Evolutionary conservation across 2,329 filamentous ascomycete genomes (phyloP).

Genomic region (Colletotrichum sp.): DNA sequence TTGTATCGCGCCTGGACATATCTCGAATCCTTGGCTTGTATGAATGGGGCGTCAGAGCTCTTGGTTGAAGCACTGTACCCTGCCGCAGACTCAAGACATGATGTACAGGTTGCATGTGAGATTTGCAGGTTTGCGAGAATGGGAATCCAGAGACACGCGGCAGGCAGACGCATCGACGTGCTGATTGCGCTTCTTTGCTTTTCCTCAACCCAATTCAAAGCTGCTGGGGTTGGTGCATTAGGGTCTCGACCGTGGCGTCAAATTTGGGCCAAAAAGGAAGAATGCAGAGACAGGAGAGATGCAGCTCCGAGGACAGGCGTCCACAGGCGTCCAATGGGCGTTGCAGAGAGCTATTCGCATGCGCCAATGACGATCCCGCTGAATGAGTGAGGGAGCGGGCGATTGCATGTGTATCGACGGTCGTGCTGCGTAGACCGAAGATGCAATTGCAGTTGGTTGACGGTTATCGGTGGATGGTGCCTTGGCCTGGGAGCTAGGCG

Average conservation of each 20-base stretch:
- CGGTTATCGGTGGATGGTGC: not conserved
- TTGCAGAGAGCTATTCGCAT: not conserved
- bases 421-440: not conserved
- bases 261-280: conserved; percentile 9
- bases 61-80: not conserved
- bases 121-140: not conserved
- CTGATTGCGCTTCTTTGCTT: not conserved
- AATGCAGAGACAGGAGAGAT: conserved; percentile 15
- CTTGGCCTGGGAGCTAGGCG: not conserved
- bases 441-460: not conserved
- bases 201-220: not conserved
- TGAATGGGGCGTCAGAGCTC: not conserved
- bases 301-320: conserved; percentile 4
- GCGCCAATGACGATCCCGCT: not conserved
- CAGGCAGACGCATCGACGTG: not conserved
- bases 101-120: not conserved
- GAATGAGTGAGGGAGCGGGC: not conserved
- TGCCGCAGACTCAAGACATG: not conserved
- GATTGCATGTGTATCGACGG: not conserved
- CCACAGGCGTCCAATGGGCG: conserved; percentile 2
- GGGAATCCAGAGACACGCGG: not conserved
- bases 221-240: conserved; percentile 12
- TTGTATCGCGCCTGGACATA: not conserved
- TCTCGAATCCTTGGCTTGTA: not conserved
- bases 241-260: conserved; percentile 4